Base-by-base conservation (phyloP, 2,329 filamentous ascomycete species). In the Aspergillus tamarii region DNA sequence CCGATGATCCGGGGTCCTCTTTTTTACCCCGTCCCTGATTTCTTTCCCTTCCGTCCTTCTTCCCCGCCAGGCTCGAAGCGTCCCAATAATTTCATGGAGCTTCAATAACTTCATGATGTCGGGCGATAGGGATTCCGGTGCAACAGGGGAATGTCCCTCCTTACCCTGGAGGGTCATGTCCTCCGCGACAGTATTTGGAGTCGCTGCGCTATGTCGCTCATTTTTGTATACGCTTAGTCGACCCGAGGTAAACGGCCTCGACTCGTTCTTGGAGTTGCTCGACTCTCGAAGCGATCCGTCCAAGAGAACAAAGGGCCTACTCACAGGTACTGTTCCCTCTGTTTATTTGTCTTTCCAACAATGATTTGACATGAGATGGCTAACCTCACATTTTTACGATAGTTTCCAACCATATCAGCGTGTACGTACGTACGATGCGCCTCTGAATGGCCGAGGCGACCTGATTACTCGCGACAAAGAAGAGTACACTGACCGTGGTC, bases 401-500 rank as follows among this genome's bases (percentile, higher is more conserved):
- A 93, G 93, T 95, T 41, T 94, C 91, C 56, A 96, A 96, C 78
- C 93, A 96, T 82, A 87, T 93, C 69, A 93, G 91, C 77, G 89
- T 96, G 91, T 95, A 90, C 80, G 91, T 90, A 77, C 69, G 75
- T 78, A 76, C 65, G 63, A 71, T 64, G 55, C 57, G 55, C 60
- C 63, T 65, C 63, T 60, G 58, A 32, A 39, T 34, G 23, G 48
- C 54, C 48, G 60, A 70, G 62, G 65, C 58, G 58, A 70, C 69
- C 55, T 68, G 45, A 55, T 60, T 34, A 59, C 55, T 56, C 61
- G 43, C 46, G 61, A 60, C 56, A 34, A 58, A 65, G 61, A 69
- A 69, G 63, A 61, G 30, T 50, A 45, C 57, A 66, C 74, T 76
- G 72, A 74, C 74, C 63, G 61, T 66, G 63, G 67, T 66, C 68